These are phyloP conservation scores for Pinguiococcus pyrenoidosus DNA, from an alignment of 108 stramenopile genomes.

Conservation along the genomic window DNA sequence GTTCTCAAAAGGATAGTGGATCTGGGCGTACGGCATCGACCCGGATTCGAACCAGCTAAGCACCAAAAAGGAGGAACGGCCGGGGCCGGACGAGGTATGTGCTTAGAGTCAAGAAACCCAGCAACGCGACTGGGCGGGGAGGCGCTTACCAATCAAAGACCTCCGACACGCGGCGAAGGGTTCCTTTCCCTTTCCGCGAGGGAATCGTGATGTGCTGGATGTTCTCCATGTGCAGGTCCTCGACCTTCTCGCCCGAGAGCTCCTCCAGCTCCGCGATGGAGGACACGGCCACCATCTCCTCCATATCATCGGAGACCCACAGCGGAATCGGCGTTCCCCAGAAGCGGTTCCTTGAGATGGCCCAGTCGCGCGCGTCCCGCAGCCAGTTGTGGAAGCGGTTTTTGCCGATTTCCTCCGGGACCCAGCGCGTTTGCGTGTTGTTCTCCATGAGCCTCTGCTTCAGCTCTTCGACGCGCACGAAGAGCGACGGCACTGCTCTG, in stretches of 20 bases:
- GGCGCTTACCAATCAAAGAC: conserved; percentile 99
- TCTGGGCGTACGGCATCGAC: conserved; percentile 98
- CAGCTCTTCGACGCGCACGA: conserved; percentile 89
- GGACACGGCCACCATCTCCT: conserved; percentile 82
- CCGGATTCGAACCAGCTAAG: conserved; percentile 99
- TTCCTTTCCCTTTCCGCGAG: conserved; percentile 73
- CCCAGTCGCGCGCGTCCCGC: conserved; percentile 93
- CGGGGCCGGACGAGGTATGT: too few species aligned
- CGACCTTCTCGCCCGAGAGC: conserved; percentile 49
- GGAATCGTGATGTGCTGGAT: conserved; percentile 90
- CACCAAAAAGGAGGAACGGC: too few species aligned
- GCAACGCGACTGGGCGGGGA: too few species aligned
- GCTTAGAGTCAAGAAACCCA: too few species aligned
- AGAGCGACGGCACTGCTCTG: conserved; percentile 99
- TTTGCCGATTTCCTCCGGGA: conserved; percentile 67
- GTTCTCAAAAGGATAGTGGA: conserved; percentile 99
- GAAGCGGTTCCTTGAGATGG: conserved; percentile 90
- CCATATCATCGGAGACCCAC: conserved; percentile 83
- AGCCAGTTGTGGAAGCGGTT: conserved; percentile 99
- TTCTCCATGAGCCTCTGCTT: conserved; percentile 76
- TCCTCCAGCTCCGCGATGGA: conserved; percentile 83
- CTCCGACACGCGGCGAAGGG: conserved; percentile 81
- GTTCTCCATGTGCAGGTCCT: conserved; percentile 86
- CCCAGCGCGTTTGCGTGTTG: conserved; percentile 95
- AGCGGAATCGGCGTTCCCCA: conserved; percentile 99